Evolutionary conservation across 1,284 basidiomycete species (phyloP), one percentile per base, ranked within the genome.

Genomic region (Cryptococcus sp.): DNA sequence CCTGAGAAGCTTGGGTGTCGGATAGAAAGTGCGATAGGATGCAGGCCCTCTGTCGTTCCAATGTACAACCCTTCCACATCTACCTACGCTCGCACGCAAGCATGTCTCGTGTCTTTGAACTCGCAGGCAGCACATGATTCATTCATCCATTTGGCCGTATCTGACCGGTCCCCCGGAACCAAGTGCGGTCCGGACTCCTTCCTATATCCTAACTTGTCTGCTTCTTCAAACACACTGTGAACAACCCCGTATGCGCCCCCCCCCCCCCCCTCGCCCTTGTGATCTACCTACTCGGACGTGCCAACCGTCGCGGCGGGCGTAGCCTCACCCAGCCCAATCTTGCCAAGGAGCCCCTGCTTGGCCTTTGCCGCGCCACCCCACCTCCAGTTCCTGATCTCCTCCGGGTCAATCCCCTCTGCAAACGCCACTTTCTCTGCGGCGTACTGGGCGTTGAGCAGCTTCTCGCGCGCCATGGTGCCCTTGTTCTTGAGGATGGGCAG

Each of bases 391-490:
- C 60, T 58, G 40, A 57, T 47, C 23, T 62, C 45, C 11, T 56
- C 50, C 1, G 55, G 53, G 51, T 69, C 67, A 50, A 66, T 64
- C 48, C 70, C 70, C 43, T 72, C 53, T 55, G 69, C 65, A 49
- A 63, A 72, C 11, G 70, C 65, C 39, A 59, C 52, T 50, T 54
- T 62, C 38, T 56, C 57, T 16, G 70, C 70, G 8, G 46, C 46
- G 54, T 70, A 65, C 61, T 68, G 65, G 46, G 55, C 59, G 45
- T 69, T 60, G 44, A 52, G 43, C n/a, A 72, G 54, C 59, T 66
- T 68, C 56, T 70, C 68, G 24, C 70, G 60, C 21, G 66, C 57
- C 45, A 60, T 60, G 18, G 56, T 55, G n/a, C 51, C 68, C 55
- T 59, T 60, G 61, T 69, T 65, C n/a, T 61, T 53, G 18, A 69